Evolutionary conservation across 129 eudicot species (phyloP).

Genomic region (Arctium minus): DNA sequence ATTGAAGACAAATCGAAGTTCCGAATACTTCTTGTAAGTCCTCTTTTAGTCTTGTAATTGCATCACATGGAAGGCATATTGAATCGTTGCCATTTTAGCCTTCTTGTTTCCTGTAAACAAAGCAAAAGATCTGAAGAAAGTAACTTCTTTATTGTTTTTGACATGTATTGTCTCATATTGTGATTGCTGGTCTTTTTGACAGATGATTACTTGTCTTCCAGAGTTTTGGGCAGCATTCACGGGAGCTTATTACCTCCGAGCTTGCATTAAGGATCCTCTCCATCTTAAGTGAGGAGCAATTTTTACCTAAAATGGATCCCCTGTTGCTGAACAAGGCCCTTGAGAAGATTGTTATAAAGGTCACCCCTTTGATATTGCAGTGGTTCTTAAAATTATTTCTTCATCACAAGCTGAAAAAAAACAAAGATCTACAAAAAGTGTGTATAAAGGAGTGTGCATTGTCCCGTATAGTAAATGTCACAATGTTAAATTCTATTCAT

Average conservation of each 20-base stretch:
- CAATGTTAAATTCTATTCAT: neutral
- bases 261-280: slow-evolving; percentile 90
- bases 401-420: neutral
- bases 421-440: neutral
- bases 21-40: slow-evolving; percentile 86
- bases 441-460: slow-evolving; percentile 3
- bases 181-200: slow-evolving; percentile 97
- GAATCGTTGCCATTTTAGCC: slow-evolving; percentile 5
- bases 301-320: slow-evolving; percentile 73
- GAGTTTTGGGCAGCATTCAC: slow-evolving; percentile 99
- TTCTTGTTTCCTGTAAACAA: slow-evolving; percentile 3
- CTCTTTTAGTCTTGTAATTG: slow-evolving; percentile 13
- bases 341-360: slow-evolving; percentile 86
- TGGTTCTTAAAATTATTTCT: neutral
- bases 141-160: slow-evolving; percentile 17
- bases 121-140: slow-evolving; percentile 19
- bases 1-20: slow-evolving; percentile 72
- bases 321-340: slow-evolving; percentile 58
- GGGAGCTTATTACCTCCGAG: slow-evolving; percentile 98
- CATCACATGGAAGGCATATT: slow-evolving; percentile 16
- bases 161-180: slow-evolving; percentile 70
- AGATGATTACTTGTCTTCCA: slow-evolving; percentile 99
- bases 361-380: slow-evolving; percentile 24
- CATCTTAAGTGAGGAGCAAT: slow-evolving; percentile 90
- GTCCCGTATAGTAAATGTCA: neutral